Evolutionary conservation across 2,329 filamentous ascomycete species (phyloP).

Genomic region (Ilyonectria destructans): DNA sequence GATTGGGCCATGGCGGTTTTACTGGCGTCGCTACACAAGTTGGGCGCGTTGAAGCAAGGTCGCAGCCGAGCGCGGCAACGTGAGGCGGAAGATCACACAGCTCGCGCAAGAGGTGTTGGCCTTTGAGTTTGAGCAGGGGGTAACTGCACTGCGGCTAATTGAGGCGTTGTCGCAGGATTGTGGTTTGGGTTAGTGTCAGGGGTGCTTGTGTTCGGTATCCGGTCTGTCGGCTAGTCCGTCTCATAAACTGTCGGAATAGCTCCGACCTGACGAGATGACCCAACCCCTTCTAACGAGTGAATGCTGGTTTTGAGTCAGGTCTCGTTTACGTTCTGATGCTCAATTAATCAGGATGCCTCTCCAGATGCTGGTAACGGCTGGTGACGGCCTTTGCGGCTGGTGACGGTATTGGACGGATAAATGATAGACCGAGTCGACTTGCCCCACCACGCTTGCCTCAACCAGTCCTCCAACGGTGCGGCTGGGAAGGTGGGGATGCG

Average conservation of each 20-base stretch:
- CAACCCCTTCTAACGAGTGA: neutral
- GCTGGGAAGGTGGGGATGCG: too few relatives aligned
- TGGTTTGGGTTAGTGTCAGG: constrained; percentile 25
- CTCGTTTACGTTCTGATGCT: neutral
- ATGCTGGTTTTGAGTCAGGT: neutral
- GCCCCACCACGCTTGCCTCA: too few relatives aligned
- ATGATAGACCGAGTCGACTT: too few relatives aligned
- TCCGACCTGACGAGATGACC: neutral
- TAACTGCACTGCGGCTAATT: neutral
- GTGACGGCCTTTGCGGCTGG: neutral
- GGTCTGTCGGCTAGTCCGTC: neutral
- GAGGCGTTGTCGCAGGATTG: constrained; percentile 16
- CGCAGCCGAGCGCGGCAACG: constrained; percentile 11
- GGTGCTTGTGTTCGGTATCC: neutral
- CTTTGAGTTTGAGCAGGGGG: constrained; percentile 28
- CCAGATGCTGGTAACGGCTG: neutral
- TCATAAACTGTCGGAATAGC: neutral
- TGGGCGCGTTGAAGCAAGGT: constrained; percentile 19
- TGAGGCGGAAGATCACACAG: constrained; percentile 36
- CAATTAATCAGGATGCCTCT: neutral
- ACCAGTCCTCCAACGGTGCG: too few relatives aligned
- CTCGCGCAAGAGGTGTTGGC: constrained; percentile 27
- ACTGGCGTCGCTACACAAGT: constrained; percentile 9
- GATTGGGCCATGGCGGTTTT: constrained; percentile 20
- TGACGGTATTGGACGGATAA: too few relatives aligned